Conservation (phyloP, 805 yeast genomes). For the Cyberlindnera mississippiensis region DNA sequence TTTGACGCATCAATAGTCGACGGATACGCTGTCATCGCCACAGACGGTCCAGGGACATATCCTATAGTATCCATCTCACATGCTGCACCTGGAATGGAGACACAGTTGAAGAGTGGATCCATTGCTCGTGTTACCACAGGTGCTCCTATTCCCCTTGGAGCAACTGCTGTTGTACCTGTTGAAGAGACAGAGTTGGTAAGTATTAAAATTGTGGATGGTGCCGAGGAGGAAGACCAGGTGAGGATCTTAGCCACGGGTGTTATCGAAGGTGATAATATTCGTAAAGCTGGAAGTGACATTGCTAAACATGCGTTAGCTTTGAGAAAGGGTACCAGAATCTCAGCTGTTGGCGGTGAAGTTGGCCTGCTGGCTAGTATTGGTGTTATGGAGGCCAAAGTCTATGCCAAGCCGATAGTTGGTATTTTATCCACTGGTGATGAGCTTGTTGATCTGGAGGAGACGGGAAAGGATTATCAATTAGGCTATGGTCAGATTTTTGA, state of each 20-base stretch:
- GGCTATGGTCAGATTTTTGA: slow-evolving; percentile 46
- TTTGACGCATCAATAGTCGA: slow-evolving; percentile 55
- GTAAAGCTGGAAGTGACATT: slow-evolving; percentile 47
- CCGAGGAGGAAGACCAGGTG: slow-evolving; percentile 39
- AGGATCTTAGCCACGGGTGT: slow-evolving; percentile 38
- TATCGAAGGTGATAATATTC: slow-evolving; percentile 39
- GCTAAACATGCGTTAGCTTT: slow-evolving; percentile 36
- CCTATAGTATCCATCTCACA: slow-evolving; percentile 40
- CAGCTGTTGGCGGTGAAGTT: slow-evolving; percentile 45
- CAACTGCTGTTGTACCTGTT: slow-evolving; percentile 50
- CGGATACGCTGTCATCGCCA: slow-evolving; percentile 47
- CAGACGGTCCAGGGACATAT: slow-evolving; percentile 43
- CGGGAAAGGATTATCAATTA: slow-evolving; percentile 3
- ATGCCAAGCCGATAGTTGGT: slow-evolving; percentile 40
- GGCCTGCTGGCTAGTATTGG: slow-evolving; percentile 49
- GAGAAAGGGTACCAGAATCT: slow-evolving; percentile 33
- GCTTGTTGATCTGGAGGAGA: slow-evolving; percentile 32
- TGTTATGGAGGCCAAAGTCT: slow-evolving; percentile 34
- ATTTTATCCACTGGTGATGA: slow-evolving; percentile 53
- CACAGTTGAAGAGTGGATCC: slow-evolving; percentile 29
- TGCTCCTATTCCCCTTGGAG: slow-evolving; percentile 52
- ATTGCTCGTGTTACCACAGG: slow-evolving; percentile 52
- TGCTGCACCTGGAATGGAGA: slow-evolving; percentile 32
- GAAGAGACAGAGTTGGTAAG: slow-evolving; percentile 43
- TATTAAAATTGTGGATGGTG: slow-evolving; percentile 31